These are phyloP conservation scores for Ogataea chonburiensis DNA, from an alignment of 805 yeast genomes.

Conservation along the genomic window DNA sequence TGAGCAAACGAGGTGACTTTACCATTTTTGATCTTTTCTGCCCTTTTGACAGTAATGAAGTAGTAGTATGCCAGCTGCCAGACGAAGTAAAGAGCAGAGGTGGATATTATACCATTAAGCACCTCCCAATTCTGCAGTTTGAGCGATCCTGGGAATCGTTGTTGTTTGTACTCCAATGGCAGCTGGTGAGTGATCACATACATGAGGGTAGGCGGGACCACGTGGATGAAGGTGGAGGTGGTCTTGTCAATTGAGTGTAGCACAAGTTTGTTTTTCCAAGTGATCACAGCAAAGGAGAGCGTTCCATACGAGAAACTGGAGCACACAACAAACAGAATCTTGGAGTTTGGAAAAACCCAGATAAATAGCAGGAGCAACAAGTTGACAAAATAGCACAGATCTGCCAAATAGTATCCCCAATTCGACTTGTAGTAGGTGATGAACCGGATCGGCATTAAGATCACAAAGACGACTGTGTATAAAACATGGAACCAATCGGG, in stretches of 20 bases:
- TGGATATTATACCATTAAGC: slow-evolving; percentile 66
- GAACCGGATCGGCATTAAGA: slow-evolving; percentile 81
- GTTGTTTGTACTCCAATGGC: slow-evolving; percentile 44
- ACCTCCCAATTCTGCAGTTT: slow-evolving; percentile 70
- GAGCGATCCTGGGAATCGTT: slow-evolving; percentile 80
- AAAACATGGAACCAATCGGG: slow-evolving; percentile 77
- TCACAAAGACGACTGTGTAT: slow-evolving; percentile 58
- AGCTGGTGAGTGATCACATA: slow-evolving; percentile 83
- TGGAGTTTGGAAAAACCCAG: slow-evolving; percentile 80
- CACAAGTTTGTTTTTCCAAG: slow-evolving; percentile 94
- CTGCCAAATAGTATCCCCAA: slow-evolving; percentile 87
- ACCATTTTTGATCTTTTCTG: slow-evolving; percentile 82
- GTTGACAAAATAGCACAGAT: slow-evolving; percentile 90
- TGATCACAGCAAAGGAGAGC: slow-evolving; percentile 85
- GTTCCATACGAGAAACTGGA: slow-evolving; percentile 90
- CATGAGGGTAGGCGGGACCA: slow-evolving; percentile 85
- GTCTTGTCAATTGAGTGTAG: slow-evolving; percentile 90
- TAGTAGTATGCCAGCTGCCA: slow-evolving; percentile 94
- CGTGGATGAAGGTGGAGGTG: slow-evolving; percentile 86
- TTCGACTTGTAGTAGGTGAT: slow-evolving; percentile 77
- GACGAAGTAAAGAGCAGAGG: slow-evolving; percentile 75
- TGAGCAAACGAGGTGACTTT: slow-evolving; percentile 85
- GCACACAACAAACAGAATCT: slow-evolving; percentile 72
- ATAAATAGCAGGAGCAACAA: slow-evolving; percentile 63
- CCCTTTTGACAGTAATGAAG: slow-evolving; percentile 79